Conservation (phyloP, 2,329 filamentous ascomycete species). For the Phaeosphaeria sp. region DNA sequence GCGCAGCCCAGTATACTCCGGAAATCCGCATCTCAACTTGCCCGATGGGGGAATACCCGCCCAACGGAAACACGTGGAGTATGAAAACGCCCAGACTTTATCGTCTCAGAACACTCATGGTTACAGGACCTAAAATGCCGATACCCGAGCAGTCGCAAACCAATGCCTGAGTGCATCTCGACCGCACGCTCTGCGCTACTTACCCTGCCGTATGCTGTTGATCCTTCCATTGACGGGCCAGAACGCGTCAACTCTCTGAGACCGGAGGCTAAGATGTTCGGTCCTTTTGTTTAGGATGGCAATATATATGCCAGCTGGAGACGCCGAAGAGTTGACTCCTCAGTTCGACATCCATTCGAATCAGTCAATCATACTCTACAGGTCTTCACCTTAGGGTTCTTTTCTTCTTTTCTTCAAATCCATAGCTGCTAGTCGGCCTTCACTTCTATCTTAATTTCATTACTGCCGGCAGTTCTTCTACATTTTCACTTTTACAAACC, state of each 20-base stretch:
- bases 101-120: conserved; percentile 22
- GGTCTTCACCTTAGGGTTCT: conserved; percentile 12
- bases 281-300: conserved; percentile 7
- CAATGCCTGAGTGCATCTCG: conserved; percentile 17
- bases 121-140: conserved; percentile 28
- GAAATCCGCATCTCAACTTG: neutral
- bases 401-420: conserved; percentile 11
- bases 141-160: conserved; percentile 24
- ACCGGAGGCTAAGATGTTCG: conserved; percentile 7
- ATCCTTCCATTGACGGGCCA: neutral
- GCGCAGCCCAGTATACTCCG: neutral
- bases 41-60: neutral
- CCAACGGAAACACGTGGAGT: conserved; percentile 7
- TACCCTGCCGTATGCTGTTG: neutral
- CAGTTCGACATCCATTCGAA: neutral
- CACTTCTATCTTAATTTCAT: conserved; percentile 9
- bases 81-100: conserved; percentile 22
- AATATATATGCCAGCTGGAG: conserved; percentile 12
- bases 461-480: conserved; percentile 36
- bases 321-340: neutral
- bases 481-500: conserved; percentile 1
- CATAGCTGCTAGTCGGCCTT: conserved; percentile 37
- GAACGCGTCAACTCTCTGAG: conserved; percentile 17
- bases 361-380: neutral
- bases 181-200: neutral